Evolutionary conservation across 192 early-diverging fungal species (phyloP).

Genomic region (Geosiphon pyriformis): DNA sequence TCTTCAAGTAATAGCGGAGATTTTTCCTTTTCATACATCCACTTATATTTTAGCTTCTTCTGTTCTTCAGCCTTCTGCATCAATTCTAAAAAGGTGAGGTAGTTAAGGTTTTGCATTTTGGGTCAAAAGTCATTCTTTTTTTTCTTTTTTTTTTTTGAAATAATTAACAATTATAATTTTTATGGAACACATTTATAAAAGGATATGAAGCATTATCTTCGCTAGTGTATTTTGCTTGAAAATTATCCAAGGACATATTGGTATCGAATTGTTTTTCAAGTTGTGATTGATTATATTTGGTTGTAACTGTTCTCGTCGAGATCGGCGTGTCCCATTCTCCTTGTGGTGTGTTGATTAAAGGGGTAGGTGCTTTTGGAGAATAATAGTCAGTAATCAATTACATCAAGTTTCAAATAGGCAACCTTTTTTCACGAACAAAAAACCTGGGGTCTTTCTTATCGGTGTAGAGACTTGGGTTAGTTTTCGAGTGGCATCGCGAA

Average conservation of each 20-base stretch:
- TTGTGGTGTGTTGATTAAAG: slow-evolving; percentile 21
- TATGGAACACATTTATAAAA: slow-evolving; percentile 6
- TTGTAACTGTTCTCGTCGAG: background rate
- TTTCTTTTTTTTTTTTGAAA: too few relatives aligned
- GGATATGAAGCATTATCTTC: slow-evolving; percentile 74
- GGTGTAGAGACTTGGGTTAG: slow-evolving; percentile 37
- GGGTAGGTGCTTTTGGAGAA: slow-evolving; percentile 1
- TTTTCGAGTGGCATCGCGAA: slow-evolving; percentile 30
- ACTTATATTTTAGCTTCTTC: slow-evolving; percentile 52
- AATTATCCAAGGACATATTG: slow-evolving; percentile 59
- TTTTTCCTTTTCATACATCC: slow-evolving; percentile 62
- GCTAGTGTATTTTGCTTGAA: slow-evolving; percentile 66
- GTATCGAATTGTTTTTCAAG: slow-evolving; percentile 37
- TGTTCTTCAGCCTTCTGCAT: slow-evolving; percentile 56
- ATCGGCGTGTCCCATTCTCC: slow-evolving; percentile 21
- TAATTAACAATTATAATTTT: background rate
- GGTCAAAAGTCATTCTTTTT: background rate
- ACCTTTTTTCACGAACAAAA: too few relatives aligned
- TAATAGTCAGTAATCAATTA: too few relatives aligned
- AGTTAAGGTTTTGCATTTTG: slow-evolving; percentile 10
- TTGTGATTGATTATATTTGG: background rate
- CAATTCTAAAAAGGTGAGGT: slow-evolving; percentile 48
- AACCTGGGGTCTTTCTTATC: slow-evolving; percentile 31
- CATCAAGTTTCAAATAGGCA: too few relatives aligned
- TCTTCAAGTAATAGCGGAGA: slow-evolving; percentile 27